Percentiles rank a stretch among this genome's conserved stretches.
These are phyloP conservation scores for Picochlorum sp. DNA, from an alignment of 139 green algal species.

Conservation along the genomic window DNA sequence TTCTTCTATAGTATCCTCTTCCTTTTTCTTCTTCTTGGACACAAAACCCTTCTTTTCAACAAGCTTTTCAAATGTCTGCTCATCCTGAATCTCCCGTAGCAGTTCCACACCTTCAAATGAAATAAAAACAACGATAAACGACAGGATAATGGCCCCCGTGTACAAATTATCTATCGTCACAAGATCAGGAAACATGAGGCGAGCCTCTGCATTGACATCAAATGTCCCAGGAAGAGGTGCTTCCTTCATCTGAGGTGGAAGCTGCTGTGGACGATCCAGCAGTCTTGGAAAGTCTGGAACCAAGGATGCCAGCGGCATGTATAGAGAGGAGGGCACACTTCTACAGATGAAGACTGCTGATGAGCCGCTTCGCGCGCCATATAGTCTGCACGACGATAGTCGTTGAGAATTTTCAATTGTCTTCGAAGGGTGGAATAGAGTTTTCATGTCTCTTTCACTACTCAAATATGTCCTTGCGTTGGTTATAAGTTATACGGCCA, in stretches of 20 bases:
- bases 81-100: background rate
- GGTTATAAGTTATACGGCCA: too few species aligned
- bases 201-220: background rate
- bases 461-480: too few species aligned
- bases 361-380: too few species aligned
- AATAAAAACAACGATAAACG: conserved; percentile 8
- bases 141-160: background rate
- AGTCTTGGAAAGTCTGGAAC: background rate
- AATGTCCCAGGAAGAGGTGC: background rate
- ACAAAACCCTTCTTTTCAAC: background rate
- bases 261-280: background rate
- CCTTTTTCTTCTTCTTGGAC: background rate
- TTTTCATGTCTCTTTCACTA: too few species aligned
- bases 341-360: too few species aligned
- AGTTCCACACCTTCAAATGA: conserved; percentile 1
- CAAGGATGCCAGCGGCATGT: background rate
- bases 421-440: too few species aligned
- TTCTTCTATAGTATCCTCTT: background rate
- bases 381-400: too few species aligned
- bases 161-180: background rate
- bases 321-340: too few species aligned
- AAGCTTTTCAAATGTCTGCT: conserved; percentile 9
- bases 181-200: background rate
- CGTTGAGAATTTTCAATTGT: too few species aligned
- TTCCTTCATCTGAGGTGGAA: background rate